These are phyloP conservation scores for Tephrocybe sp. DNA, from an alignment of 768 basidiomycete species.

Conservation along the genomic window DNA sequence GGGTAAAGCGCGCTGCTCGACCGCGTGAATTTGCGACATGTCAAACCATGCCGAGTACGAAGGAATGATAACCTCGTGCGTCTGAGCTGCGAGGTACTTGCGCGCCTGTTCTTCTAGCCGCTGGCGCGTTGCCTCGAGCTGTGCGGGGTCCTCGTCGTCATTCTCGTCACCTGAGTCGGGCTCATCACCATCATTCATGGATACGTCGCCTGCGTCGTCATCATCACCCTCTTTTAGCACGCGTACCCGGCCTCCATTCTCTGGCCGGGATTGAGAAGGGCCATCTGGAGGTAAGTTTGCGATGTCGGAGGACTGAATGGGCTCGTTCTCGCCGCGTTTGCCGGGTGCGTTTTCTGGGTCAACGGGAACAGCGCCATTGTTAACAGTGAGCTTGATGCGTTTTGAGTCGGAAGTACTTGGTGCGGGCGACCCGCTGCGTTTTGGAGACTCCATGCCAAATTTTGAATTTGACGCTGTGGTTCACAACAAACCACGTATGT, in stretches of 20 bases:
- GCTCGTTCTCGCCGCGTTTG: conserved; percentile 87
- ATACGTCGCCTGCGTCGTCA: conserved; percentile 71
- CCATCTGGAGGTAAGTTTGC: conserved; percentile 62
- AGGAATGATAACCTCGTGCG: conserved; percentile 95
- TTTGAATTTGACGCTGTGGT: conserved; percentile 14
- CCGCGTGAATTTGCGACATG: conserved; percentile 88
- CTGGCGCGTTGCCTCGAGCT: conserved; percentile 75
- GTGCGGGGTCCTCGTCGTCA: conserved; percentile 84
- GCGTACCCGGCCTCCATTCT: conserved; percentile 41
- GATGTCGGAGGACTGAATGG: conserved; percentile 74
- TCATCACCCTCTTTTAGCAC: conserved; percentile 54
- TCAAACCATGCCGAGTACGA: conserved; percentile 99
- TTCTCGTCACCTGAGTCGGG: conserved; percentile 75
- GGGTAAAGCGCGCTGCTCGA: conserved; percentile 89
- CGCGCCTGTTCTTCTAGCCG: conserved; percentile 84
- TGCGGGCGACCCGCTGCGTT: conserved; percentile 59
- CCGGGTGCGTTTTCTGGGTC: conserved; percentile 79
- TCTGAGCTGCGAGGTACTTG: conserved; percentile 95
- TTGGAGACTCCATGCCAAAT: conserved; percentile 56
- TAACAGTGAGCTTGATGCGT: conserved; percentile 54
- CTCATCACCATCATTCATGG: conserved; percentile 84
- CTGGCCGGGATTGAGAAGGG: conserved; percentile 33
- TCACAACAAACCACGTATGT: conserved; percentile 10
- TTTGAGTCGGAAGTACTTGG: conserved; percentile 52
- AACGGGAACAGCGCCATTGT: conserved; percentile 69